Evolutionary conservation across 805 yeast species (phyloP).

Genomic region (Naumovozyma dairenensis): DNA sequence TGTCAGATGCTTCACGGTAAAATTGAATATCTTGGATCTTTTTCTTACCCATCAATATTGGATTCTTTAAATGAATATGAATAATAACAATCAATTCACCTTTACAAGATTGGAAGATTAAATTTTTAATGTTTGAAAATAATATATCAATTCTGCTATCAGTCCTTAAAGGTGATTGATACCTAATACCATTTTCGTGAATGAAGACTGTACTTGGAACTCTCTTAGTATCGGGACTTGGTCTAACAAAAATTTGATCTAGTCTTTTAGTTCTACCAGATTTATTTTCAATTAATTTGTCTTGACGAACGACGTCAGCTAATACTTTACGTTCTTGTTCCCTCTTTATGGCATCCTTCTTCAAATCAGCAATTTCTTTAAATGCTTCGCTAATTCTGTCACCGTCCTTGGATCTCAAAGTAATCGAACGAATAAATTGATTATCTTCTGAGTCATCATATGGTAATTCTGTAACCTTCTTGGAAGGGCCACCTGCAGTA

Average conservation of each 20-base stretch:
- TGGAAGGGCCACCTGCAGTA: conserved; percentile 54
- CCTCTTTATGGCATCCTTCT: conserved; percentile 81
- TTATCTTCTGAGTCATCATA: conserved; percentile 83
- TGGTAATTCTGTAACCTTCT: conserved; percentile 72
- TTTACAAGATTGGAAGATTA: conserved; percentile 92
- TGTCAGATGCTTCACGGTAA: conserved; percentile 92
- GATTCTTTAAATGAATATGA: conserved; percentile 86
- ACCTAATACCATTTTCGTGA: conserved; percentile 93
- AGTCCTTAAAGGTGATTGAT: conserved; percentile 73
- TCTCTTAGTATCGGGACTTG: conserved; percentile 95
- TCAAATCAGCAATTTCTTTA: conserved; percentile 83
- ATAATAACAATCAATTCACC: conserved; percentile 88
- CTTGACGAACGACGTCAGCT: conserved; percentile 93
- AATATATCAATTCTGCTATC: conserved; percentile 84
- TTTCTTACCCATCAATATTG: conserved; percentile 90
- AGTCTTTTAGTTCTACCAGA: conserved; percentile 79
- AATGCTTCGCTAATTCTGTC: conserved; percentile 85
- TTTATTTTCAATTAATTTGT: conserved; percentile 68
- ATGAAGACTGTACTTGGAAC: conserved; percentile 83
- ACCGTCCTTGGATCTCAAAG: conserved; percentile 81
- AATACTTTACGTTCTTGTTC: conserved; percentile 84
- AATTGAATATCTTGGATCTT: conserved; percentile 93
- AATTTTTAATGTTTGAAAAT: conserved; percentile 83
- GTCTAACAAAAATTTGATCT: conserved; percentile 84
- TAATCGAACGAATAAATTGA: conserved; percentile 76